These are phyloP conservation scores for Annulohypoxylon bovei DNA, from an alignment of 495 filamentous ascomycete species.

Conservation along the genomic window DNA sequence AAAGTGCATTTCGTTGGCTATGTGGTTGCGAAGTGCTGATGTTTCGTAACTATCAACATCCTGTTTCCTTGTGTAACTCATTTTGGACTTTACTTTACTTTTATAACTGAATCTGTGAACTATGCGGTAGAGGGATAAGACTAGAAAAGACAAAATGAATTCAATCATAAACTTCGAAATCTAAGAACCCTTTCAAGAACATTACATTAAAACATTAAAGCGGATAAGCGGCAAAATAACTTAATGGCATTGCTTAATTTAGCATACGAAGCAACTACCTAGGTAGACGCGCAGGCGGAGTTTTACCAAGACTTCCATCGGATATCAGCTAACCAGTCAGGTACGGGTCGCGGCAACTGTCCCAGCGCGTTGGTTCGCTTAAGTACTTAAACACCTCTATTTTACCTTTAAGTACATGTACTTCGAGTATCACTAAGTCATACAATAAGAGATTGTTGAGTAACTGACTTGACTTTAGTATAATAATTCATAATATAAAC, in stretches of 20 bases:
- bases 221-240: conserved; percentile 35
- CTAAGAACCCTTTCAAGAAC: too few species aligned
- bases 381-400: conserved; percentile 11
- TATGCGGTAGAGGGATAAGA: not conserved
- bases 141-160: not conserved
- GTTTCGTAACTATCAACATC: conserved; percentile 11
- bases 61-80: conserved; percentile 13
- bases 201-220: too few species aligned
- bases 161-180: not conserved
- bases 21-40: conserved; percentile 18
- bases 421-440: not conserved
- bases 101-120: not conserved
- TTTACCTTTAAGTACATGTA: not conserved
- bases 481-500: not conserved
- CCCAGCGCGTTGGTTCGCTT: conserved; percentile 33
- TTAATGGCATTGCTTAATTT: conserved; percentile 5
- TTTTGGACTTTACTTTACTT: not conserved
- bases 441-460: not conserved
- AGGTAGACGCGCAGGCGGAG: conserved; percentile 6
- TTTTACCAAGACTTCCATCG: conserved; percentile 17
- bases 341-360: conserved; percentile 30
- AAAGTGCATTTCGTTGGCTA: conserved; percentile 10
- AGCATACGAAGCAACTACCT: conserved; percentile 10
- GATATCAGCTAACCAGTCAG: conserved; percentile 12
- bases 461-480: not conserved